Evolutionary conservation across 139 green algal genomes (phyloP).

Genomic region (Tetradesmus obliquus): DNA sequence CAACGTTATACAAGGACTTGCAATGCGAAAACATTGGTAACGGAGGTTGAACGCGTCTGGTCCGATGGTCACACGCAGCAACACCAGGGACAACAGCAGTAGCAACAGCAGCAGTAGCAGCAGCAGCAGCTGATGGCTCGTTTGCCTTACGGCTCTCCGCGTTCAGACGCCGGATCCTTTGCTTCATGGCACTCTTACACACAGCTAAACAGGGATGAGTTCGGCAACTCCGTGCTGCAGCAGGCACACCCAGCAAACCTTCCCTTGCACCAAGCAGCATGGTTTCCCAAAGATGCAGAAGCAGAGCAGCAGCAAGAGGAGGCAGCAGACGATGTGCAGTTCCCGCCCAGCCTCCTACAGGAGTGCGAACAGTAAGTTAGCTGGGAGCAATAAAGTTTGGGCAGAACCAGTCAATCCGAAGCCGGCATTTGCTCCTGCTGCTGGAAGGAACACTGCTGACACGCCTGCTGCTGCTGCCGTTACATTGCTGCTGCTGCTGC

Average conservation of each 20-base stretch:
- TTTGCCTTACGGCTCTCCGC: background rate
- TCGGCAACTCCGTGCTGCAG: background rate
- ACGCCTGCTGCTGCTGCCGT: too few relatives aligned
- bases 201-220: background rate
- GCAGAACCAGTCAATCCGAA: too few relatives aligned
- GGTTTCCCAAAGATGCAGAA: background rate
- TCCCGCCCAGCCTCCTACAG: background rate
- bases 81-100: background rate
- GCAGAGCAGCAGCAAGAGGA: background rate
- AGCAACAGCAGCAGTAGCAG: background rate
- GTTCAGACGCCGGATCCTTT: background rate
- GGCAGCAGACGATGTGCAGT: background rate
- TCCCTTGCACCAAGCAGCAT: background rate
- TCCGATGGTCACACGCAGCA: background rate
- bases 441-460: too few relatives aligned
- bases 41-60: too few relatives aligned
- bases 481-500: too few relatives aligned
- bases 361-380: conserved; percentile 15
- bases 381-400: too few relatives aligned
- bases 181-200: background rate
- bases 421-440: too few relatives aligned
- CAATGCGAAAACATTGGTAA: too few relatives aligned
- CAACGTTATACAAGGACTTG: too few relatives aligned
- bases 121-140: background rate
- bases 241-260: conserved; percentile 17